Evolutionary conservation across 176 grass and related monocot species (phyloP), one percentile per base, ranked within the genome.

Genomic region (Urochloa ruziziensis): DNA sequence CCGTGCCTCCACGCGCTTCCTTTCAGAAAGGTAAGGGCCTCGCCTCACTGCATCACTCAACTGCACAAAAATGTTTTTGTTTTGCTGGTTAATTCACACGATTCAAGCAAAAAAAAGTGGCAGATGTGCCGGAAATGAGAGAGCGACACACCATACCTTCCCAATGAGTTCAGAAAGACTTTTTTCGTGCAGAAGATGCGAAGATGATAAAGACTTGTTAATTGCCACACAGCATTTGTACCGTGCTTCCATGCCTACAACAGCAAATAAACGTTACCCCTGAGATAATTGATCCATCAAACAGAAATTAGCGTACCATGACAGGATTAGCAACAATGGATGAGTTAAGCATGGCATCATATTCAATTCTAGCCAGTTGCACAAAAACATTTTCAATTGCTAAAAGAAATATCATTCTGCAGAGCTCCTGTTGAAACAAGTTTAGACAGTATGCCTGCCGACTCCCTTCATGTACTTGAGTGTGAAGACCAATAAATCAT

Each of bases 1-100:
- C 68, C 73, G 88, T 2, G 88, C 69, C 73, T 97, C 94, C 53
- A 53, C 46, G 11, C 77, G 82, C 78, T 85, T 92, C 86, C 80
- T 95, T 2, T 86, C 58, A 37, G 73, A 48, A 42, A 91, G 84
- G 62, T 93, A 98, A 27, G 95, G 95, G 29, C 91, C 95, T 47
- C 92, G 91, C 82, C 47, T 88, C 19, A 98, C 91, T 3, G 92
- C 92, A 91, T 93, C 92, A 71, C 90, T 94, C 85, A 98, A 79
- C 92, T 98, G 91, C 76, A 79, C 40, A 56, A 81, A 58, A 57
- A 59, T 25, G 1, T 1, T 66, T 67, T 59, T 70, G 16, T 48
- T 67, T 37, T 60, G 23, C 59, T 16, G 17, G 25, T 84, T 75
- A 66, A 72, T 28, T 67, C 14, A 57, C 21, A 49, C 5, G 11